Conservation (phyloP, 1,139 yeast genomes). For the Diutina rugosa region DNA sequence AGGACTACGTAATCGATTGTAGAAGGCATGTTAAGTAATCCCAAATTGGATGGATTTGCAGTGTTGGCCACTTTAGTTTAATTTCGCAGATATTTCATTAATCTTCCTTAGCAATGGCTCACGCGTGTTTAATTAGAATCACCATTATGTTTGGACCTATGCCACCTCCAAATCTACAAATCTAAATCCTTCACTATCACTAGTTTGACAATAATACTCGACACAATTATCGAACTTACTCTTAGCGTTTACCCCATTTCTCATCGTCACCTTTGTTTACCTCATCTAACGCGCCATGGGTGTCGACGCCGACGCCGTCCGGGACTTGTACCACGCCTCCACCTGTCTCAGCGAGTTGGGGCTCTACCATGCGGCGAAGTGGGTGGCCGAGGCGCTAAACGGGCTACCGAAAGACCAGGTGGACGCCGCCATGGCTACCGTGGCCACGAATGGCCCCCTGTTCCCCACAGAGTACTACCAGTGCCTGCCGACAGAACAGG, state of each 20-base stretch:
- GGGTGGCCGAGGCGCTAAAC: constrained; percentile 72
- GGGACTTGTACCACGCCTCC: constrained; percentile 16
- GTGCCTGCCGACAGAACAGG: constrained; percentile 14
- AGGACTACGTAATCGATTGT: too few species aligned
- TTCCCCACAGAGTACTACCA: constrained; percentile 2
- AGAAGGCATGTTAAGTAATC: too few species aligned
- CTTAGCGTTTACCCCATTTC: background rate
- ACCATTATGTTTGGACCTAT: too few species aligned
- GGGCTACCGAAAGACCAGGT: constrained; percentile 14
- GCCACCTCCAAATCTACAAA: too few species aligned
- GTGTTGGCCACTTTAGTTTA: too few species aligned
- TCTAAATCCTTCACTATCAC: too few species aligned
- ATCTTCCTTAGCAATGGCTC: too few species aligned
- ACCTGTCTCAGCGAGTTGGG: constrained; percentile 26
- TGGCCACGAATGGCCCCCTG: constrained; percentile 4
- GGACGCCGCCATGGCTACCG: constrained; percentile 7
- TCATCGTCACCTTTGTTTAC: background rate
- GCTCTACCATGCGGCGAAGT: constrained; percentile 59
- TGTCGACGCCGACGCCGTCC: background rate
- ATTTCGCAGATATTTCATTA: too few species aligned
- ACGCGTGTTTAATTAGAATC: too few species aligned
- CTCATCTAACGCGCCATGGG: background rate
- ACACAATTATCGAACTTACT: too few species aligned
- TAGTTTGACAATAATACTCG: too few species aligned
- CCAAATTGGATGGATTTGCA: too few species aligned